These are phyloP conservation scores for Leccinum fibrillosum DNA, from an alignment of 768 basidiomycete species.

Conservation along the genomic window DNA sequence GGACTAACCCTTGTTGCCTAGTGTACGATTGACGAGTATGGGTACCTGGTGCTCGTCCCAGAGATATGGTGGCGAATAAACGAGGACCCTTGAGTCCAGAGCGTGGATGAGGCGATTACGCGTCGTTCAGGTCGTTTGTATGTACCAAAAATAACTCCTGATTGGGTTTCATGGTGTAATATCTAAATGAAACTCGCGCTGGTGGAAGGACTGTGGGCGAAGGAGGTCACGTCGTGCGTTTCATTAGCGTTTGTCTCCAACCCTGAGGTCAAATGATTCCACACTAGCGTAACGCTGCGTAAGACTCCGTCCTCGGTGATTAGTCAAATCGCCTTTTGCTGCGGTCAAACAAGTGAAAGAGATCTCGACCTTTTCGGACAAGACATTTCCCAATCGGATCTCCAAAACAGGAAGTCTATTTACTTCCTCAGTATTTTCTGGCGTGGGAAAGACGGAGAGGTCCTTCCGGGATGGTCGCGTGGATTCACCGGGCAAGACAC, in stretches of 20 bases:
- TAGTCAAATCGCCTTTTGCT: neutral
- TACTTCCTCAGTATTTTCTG: neutral
- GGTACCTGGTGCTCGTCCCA: neutral
- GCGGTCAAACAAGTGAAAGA: neutral
- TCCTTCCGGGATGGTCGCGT: neutral
- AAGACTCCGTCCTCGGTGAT: neutral
- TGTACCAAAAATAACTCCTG: neutral
- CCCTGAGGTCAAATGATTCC: neutral
- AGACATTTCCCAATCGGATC: neutral
- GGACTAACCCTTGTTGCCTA: conserved; percentile 23
- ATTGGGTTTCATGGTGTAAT: neutral
- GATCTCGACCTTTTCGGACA: neutral
- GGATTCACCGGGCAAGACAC: conserved; percentile 12
- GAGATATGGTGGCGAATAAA: neutral
- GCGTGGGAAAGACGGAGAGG: neutral
- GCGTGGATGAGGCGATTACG: neutral
- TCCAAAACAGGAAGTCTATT: neutral
- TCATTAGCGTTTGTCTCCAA: neutral
- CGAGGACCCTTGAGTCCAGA: neutral
- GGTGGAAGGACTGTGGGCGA: conserved; percentile 7
- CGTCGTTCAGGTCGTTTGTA: neutral
- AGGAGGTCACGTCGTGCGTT: neutral
- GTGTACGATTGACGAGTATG: conserved; percentile 38
- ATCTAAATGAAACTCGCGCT: conserved; percentile 12
- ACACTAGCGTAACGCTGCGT: too few species aligned